phyloP scores from a whole-genome alignment of 352 stramenopile genomes.

The Ophiocytium majus region DNA sequence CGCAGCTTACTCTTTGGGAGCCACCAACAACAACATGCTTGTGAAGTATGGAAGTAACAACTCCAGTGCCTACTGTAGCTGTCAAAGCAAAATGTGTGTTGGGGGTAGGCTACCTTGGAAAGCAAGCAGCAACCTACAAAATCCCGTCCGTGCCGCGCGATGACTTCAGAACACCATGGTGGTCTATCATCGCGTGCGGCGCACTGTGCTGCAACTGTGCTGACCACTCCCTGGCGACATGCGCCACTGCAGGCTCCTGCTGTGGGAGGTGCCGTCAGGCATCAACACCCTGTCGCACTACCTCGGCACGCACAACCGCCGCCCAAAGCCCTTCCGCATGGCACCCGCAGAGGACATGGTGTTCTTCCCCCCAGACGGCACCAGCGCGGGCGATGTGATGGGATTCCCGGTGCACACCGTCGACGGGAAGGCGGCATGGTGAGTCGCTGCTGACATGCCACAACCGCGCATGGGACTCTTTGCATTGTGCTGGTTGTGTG shows the following conservation, averaged over 20 bases:
- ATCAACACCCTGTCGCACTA: constrained; percentile 57
- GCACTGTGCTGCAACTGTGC: background rate
- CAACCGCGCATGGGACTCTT: too few species aligned
- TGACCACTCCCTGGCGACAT: background rate
- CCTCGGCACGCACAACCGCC: constrained; percentile 48
- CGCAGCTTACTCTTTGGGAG: too few species aligned
- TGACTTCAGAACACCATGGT: too few species aligned
- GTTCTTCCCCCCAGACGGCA: constrained; percentile 44
- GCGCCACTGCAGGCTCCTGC: constrained; percentile 47
- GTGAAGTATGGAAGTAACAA: background rate
- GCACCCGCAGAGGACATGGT: constrained; percentile 30
- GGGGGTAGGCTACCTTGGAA: background rate
- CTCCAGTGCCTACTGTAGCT: background rate
- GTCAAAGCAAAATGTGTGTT: too few species aligned
- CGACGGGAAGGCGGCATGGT: constrained; percentile 37
- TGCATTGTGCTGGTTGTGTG: too few species aligned
- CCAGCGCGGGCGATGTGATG: constrained; percentile 36
- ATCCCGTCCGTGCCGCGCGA: background rate
- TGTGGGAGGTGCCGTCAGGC: constrained; percentile 50
- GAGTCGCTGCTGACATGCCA: too few species aligned
- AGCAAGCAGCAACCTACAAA: background rate
- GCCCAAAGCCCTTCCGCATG: constrained; percentile 47
- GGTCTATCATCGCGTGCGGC: too few species aligned
- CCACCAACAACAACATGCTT: background rate
- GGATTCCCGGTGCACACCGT: constrained; percentile 36